Percentiles rank a stretch among this genome's conserved stretches.
phyloP scores from a whole-genome alignment of 305 asterid species.

The Rubia balearica region DNA sequence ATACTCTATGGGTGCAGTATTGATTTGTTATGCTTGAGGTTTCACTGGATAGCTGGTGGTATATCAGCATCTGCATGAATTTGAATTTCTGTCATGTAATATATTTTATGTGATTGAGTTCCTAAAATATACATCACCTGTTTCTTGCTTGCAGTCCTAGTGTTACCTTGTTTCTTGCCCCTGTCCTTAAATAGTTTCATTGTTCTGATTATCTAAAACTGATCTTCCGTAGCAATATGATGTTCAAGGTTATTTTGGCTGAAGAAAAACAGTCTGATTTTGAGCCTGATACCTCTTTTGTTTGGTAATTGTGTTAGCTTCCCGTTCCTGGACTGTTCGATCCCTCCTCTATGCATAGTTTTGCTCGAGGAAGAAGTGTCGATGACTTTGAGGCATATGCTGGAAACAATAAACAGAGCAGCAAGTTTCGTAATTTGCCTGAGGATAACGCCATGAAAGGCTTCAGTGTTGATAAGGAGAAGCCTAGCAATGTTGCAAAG shows the following conservation, averaged over 20 bases:
- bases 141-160: not conserved
- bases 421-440: constrained; percentile 52
- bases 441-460: constrained; percentile 62
- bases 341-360: constrained; percentile 54
- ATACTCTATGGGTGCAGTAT: not conserved
- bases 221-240: not conserved
- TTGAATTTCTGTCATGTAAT: not conserved
- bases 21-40: not conserved
- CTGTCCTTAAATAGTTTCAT: not conserved
- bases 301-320: constrained; percentile 36
- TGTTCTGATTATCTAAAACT: not conserved
- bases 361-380: constrained; percentile 65
- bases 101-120: not conserved
- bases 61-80: not conserved
- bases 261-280: not conserved
- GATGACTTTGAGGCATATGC: constrained; percentile 63
- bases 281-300: constrained; percentile 8
- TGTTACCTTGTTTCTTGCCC: not conserved
- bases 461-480: constrained; percentile 74
- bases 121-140: not conserved
- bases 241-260: not conserved
- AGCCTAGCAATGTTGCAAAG: constrained; percentile 88
- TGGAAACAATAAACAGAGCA: constrained; percentile 61
- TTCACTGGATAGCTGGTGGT: not conserved
- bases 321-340: constrained; percentile 57